These are phyloP conservation scores for Mucor racemosus DNA, from an alignment of 371 early-diverging fungal species.

Conservation along the genomic window DNA sequence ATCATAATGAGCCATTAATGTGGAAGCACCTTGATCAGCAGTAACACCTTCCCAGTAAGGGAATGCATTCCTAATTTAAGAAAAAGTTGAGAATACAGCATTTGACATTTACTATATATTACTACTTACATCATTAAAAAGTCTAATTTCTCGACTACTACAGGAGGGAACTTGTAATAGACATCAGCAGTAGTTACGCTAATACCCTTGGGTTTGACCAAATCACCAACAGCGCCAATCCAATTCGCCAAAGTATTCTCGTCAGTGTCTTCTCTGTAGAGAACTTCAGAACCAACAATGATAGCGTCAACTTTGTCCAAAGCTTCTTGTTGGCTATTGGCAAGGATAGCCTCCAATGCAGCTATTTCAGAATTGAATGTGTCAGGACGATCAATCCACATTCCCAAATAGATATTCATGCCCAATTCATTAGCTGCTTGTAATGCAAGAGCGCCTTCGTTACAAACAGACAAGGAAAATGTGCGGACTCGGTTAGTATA, in stretches of 20 bases:
- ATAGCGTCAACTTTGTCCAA: constrained; percentile 51
- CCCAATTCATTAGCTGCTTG: constrained; percentile 61
- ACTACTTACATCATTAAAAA: constrained; percentile 58
- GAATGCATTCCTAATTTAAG: constrained; percentile 57
- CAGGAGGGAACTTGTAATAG: constrained; percentile 53
- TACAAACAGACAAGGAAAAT: constrained; percentile 58
- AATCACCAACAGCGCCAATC: constrained; percentile 36
- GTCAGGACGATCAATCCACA: constrained; percentile 63
- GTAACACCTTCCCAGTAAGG: constrained; percentile 71
- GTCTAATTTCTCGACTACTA: constrained; percentile 57
- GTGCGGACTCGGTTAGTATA: constrained; percentile 63
- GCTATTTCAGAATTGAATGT: constrained; percentile 54
- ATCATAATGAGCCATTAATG: constrained; percentile 55
- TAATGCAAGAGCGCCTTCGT: constrained; percentile 63
- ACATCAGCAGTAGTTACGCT: constrained; percentile 63
- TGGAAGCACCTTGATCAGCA: constrained; percentile 52
- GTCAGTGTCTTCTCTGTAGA: constrained; percentile 62
- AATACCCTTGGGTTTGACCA: constrained; percentile 40
- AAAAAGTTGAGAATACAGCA: not conserved
- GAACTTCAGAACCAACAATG: constrained; percentile 67
- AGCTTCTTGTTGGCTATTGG: constrained; percentile 8
- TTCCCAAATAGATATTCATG: constrained; percentile 62
- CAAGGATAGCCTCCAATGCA: constrained; percentile 49
- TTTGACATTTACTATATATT: not conserved
- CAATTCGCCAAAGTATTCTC: constrained; percentile 41